Conservation (phyloP, 768 basidiomycete genomes). For the Baorangia bicolor region DNA sequence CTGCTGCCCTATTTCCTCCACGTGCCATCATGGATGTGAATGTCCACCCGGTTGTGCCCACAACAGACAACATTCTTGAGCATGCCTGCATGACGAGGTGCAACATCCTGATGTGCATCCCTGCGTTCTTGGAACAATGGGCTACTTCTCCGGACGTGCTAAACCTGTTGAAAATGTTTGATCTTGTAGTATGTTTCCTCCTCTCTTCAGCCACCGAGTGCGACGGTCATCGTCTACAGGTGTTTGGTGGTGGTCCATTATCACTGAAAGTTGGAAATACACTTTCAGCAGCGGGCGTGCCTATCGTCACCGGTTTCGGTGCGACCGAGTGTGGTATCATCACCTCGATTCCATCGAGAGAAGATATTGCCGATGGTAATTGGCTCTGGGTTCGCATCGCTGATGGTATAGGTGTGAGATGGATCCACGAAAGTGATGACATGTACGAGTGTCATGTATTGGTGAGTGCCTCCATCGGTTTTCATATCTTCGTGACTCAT, state of each 20-base stretch:
- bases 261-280: conserved; percentile 12
- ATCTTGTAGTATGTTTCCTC: neutral
- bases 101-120: conserved; percentile 12
- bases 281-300: conserved; percentile 14
- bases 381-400: conserved; percentile 16
- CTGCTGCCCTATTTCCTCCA: conserved; percentile 36
- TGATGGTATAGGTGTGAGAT: conserved; percentile 18
- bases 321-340: conserved; percentile 20
- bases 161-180: neutral
- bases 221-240: neutral
- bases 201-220: too few species aligned
- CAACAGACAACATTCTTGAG: conserved; percentile 20
- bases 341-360: neutral
- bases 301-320: conserved; percentile 13
- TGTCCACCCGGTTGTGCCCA: conserved; percentile 15
- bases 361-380: conserved; percentile 13
- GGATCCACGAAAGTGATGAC: conserved; percentile 31
- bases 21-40: neutral
- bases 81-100: conserved; percentile 4
- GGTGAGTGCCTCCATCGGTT: conserved; percentile 16
- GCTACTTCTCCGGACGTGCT: neutral
- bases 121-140: conserved; percentile 22
- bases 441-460: conserved; percentile 37
- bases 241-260: conserved; percentile 14
- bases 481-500: neutral